These are phyloP conservation scores for Tulasnella sp. DNA, from an alignment of 768 basidiomycete genomes.

Conservation along the genomic window DNA sequence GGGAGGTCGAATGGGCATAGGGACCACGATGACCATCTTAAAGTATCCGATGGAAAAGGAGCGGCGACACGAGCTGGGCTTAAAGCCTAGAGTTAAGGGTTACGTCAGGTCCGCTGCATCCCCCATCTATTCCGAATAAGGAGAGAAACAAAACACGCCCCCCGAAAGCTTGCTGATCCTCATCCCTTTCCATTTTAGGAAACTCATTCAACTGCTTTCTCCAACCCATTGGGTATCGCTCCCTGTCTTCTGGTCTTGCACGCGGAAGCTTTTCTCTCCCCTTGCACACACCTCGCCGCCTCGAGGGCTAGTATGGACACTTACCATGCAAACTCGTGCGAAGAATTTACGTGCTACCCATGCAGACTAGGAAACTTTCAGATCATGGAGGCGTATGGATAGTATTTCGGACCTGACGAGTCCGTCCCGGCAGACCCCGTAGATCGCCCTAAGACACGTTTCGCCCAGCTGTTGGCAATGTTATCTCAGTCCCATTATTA, in stretches of 20 bases:
- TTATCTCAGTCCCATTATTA: background rate
- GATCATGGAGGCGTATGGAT: background rate
- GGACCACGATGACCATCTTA: background rate
- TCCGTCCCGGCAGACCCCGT: background rate
- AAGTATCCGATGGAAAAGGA: background rate
- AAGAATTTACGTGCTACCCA: background rate
- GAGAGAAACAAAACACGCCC: background rate
- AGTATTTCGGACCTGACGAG: background rate
- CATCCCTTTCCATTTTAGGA: background rate
- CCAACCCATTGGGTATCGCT: too few species aligned
- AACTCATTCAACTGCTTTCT: background rate
- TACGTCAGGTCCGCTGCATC: background rate
- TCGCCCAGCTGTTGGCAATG: background rate
- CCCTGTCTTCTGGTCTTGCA: too few species aligned
- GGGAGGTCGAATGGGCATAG: background rate
- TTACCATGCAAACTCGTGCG: too few species aligned
- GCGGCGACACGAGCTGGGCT: background rate
- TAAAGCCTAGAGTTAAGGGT: slow-evolving; percentile 3
- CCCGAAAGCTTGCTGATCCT: background rate
- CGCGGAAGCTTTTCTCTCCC: too few species aligned
- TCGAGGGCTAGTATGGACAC: too few species aligned
- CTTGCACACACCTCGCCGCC: too few species aligned
- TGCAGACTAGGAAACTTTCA: background rate
- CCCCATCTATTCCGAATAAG: background rate
- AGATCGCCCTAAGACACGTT: background rate